These are phyloP conservation scores for Huntiella bhutanensis DNA, from an alignment of 2,329 filamentous ascomycete genomes.

Conservation along the genomic window DNA sequence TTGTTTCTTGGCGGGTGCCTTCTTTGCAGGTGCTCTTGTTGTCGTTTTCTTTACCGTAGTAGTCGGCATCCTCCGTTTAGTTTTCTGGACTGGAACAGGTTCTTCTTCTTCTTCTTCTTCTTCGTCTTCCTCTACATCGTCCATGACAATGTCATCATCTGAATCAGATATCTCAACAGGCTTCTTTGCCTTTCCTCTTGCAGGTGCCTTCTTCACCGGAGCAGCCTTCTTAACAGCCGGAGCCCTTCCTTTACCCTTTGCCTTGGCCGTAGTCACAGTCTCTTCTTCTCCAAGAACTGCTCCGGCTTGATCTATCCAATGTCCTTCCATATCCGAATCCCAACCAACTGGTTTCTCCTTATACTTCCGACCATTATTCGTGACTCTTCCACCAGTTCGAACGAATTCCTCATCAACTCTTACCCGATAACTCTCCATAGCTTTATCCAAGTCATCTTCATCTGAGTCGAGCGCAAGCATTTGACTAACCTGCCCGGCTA, in stretches of 20 bases:
- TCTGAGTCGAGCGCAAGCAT: slow-evolving; percentile 48
- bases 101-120: too few relatives aligned
- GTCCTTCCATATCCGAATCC: slow-evolving; percentile 78
- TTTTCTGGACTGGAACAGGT: too few relatives aligned
- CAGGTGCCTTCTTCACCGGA: slow-evolving; percentile 27
- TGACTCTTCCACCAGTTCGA: slow-evolving; percentile 34
- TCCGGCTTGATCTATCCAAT: slow-evolving; percentile 64
- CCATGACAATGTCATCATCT: too few relatives aligned
- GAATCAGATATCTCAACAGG: slow-evolving; percentile 14
- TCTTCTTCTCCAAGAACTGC: slow-evolving; percentile 32
- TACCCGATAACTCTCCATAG: slow-evolving; percentile 54
- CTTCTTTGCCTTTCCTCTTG: neutral
- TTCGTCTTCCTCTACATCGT: too few relatives aligned
- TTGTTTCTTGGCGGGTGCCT: slow-evolving; percentile 21
- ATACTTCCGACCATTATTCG: slow-evolving; percentile 22
- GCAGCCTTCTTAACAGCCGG: slow-evolving; percentile 26
- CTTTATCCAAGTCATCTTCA: slow-evolving; percentile 46
- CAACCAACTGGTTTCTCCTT: slow-evolving; percentile 52
- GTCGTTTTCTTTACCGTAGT: slow-evolving; percentile 17
- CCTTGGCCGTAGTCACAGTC: slow-evolving; percentile 18
- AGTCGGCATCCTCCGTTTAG: too few relatives aligned
- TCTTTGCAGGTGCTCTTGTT: slow-evolving; percentile 22
- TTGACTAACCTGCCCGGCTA: slow-evolving; percentile 51
- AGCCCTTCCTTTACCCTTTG: slow-evolving; percentile 4
- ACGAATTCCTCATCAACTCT: slow-evolving; percentile 54